Percentiles rank a stretch among this genome's conserved stretches.
Conservation (phyloP, 1,284 basidiomycete genomes). For the Ustanciosporium gigantosporum region DNA sequence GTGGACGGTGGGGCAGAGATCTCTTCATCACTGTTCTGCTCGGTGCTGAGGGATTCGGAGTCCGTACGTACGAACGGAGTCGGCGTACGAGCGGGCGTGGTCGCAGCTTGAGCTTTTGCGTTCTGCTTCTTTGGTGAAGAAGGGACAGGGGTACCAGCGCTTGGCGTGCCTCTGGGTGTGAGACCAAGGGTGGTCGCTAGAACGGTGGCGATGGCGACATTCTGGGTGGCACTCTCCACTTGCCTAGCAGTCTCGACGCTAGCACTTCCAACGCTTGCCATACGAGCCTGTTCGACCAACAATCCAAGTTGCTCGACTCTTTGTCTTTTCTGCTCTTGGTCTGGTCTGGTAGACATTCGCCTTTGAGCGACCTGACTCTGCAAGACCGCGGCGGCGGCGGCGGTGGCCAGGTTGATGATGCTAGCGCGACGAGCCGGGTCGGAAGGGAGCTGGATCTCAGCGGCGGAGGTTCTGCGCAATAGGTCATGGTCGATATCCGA, state of each 20-base stretch:
- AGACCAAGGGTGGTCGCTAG: slow-evolving; percentile 24
- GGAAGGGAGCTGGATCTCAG: slow-evolving; percentile 20
- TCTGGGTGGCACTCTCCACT: slow-evolving; percentile 15
- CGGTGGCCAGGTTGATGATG: slow-evolving; percentile 40
- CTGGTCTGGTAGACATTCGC: slow-evolving; percentile 14
- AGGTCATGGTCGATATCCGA: slow-evolving; percentile 7
- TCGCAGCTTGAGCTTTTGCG: no score
- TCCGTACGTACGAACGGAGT: no score
- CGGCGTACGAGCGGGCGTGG: no score
- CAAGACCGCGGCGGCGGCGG: slow-evolving; percentile 30
- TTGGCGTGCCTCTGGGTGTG: slow-evolving; percentile 4
- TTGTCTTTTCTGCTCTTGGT: slow-evolving; percentile 38
- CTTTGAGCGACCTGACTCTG: slow-evolving; percentile 24
- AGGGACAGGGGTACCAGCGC: slow-evolving; percentile 7
- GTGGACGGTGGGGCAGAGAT: no score
- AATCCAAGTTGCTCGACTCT: slow-evolving; percentile 31
- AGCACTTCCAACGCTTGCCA: slow-evolving; percentile 16
- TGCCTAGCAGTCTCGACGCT: slow-evolving; percentile 16
- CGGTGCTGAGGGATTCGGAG: no score
- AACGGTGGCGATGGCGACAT: slow-evolving; percentile 26
- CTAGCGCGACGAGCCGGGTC: slow-evolving; percentile 29
- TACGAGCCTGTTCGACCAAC: slow-evolving; percentile 39
- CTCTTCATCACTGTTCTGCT: no score
- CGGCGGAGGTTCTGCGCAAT: slow-evolving; percentile 11
- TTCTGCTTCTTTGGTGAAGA: slow-evolving; percentile 10